These are phyloP conservation scores for Candida mattraensis DNA, from an alignment of 805 yeast genomes.

Conservation along the genomic window DNA sequence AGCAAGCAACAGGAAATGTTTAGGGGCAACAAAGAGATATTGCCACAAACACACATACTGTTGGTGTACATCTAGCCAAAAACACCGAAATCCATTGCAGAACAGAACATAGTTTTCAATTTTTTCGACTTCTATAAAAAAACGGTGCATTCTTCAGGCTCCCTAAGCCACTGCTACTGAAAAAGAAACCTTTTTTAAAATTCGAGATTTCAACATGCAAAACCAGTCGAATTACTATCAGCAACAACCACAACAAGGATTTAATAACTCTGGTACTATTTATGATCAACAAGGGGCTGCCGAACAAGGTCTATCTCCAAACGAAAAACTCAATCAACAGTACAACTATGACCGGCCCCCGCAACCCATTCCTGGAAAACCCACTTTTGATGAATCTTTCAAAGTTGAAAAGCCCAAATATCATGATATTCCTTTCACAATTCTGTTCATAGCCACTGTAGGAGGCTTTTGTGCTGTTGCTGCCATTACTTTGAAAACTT, in stretches of 20 bases:
- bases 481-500: constrained; percentile 64
- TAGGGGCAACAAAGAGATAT: too few relatives aligned
- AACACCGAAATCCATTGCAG: too few relatives aligned
- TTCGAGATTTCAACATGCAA: not conserved
- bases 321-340: constrained; percentile 16
- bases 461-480: constrained; percentile 73
- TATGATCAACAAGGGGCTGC: constrained; percentile 13
- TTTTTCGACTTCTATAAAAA: too few relatives aligned
- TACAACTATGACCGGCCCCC: constrained; percentile 25
- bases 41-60: too few relatives aligned
- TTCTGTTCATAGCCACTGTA: constrained; percentile 43
- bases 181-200: too few relatives aligned
- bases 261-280: constrained; percentile 12
- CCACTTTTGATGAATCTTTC: constrained; percentile 65
- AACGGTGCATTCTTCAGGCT: too few relatives aligned
- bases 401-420: constrained; percentile 58
- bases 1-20: too few relatives aligned
- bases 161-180: too few relatives aligned
- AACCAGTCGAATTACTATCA: constrained; percentile 10
- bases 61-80: too few relatives aligned
- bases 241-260: constrained; percentile 14
- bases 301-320: constrained; percentile 9
- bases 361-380: constrained; percentile 33
- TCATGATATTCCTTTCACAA: constrained; percentile 71
- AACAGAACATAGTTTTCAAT: too few relatives aligned